phyloP scores from a whole-genome alignment of 495 filamentous ascomycete genomes.

The Opeltia flavorubescens region DNA sequence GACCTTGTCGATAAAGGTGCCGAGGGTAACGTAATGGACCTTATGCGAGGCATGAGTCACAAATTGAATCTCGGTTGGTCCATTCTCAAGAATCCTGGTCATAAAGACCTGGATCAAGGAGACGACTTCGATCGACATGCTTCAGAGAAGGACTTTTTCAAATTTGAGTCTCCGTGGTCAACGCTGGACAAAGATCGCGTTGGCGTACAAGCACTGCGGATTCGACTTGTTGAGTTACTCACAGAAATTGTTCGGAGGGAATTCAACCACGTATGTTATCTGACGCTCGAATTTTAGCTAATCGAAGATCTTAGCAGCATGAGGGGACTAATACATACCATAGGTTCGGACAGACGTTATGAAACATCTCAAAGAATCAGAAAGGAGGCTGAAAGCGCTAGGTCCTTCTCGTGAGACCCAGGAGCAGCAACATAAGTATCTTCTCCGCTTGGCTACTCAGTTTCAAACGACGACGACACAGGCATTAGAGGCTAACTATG shows the following conservation, averaged over 20 bases:
- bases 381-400: slow-evolving; percentile 20
- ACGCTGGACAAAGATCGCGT: slow-evolving; percentile 28
- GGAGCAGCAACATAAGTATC: slow-evolving; percentile 29
- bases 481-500: slow-evolving; percentile 32
- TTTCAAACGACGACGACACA: slow-evolving; percentile 29
- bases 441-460: slow-evolving; percentile 25
- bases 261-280: slow-evolving; percentile 31
- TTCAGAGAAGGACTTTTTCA: slow-evolving; percentile 17
- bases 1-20: slow-evolving; percentile 40
- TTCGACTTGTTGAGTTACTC: slow-evolving; percentile 30
- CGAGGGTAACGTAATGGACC: slow-evolving; percentile 27
- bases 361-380: slow-evolving; percentile 22
- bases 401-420: slow-evolving; percentile 29
- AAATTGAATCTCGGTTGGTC: slow-evolving; percentile 38
- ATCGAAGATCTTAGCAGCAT: too few relatives aligned
- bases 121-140: slow-evolving; percentile 7
- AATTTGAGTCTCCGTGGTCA: slow-evolving; percentile 27
- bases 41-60: slow-evolving; percentile 30
- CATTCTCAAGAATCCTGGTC: slow-evolving; percentile 40
- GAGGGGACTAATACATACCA: background rate
- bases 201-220: slow-evolving; percentile 34
- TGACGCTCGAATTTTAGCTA: too few relatives aligned
- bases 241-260: slow-evolving; percentile 31
- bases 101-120: slow-evolving; percentile 18
- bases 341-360: slow-evolving; percentile 32